Percentiles rank a stretch among this genome's conserved stretches.
phyloP scores from a whole-genome alignment of 345 rosid genomes.

The Salix exigua region DNA sequence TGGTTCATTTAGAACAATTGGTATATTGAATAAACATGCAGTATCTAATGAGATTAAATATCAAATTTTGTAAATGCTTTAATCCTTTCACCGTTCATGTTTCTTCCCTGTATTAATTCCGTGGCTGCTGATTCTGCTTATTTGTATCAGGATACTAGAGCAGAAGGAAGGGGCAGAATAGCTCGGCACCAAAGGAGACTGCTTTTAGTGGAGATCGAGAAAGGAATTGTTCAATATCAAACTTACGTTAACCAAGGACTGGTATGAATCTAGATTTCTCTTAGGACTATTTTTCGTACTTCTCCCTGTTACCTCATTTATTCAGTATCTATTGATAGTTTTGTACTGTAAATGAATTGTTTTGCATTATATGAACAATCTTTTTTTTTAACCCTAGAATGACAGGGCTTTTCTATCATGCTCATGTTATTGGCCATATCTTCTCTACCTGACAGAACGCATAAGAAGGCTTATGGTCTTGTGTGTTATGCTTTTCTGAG shows the following conservation, averaged over 20 bases:
- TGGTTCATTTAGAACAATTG: no score
- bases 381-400: no score
- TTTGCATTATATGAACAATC: neutral
- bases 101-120: neutral
- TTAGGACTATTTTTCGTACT: neutral
- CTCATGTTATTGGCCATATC: no score
- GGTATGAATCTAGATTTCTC: slow-evolving; percentile 41
- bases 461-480: no score
- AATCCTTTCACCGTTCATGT: neutral
- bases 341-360: neutral
- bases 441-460: no score
- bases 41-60: no score
- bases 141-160: slow-evolving; percentile 67
- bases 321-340: neutral
- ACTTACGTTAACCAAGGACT: slow-evolving; percentile 65
- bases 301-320: neutral
- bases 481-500: no score
- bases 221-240: slow-evolving; percentile 75
- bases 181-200: slow-evolving; percentile 83
- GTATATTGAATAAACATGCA: no score
- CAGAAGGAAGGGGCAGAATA: slow-evolving; percentile 86
- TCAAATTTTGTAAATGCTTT: neutral
- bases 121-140: neutral
- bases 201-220: slow-evolving; percentile 76
- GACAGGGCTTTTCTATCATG: no score